Base-by-base conservation (phyloP, 2,329 filamentous ascomycete genomes). In the Chaetomiaceae sp. region DNA sequence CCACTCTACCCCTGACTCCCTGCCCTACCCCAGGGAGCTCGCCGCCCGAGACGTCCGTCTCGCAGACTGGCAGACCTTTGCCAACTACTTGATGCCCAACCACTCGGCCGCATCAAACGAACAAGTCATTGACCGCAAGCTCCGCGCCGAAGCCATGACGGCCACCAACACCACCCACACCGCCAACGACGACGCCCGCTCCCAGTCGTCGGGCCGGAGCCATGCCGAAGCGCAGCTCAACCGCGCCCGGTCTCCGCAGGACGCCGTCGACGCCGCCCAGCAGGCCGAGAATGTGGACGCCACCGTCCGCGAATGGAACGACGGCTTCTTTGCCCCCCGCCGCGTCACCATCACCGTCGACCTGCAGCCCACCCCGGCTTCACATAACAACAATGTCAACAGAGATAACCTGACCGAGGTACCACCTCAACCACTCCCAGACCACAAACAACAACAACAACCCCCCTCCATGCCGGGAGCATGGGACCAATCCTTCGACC, bases 21-120 rank as follows among this genome's bases (percentile, higher is more conserved):
- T 79, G 9, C 73, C 75, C 0, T 77, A 71, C 47, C 68, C 66
- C 1, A 45, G 57, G 9, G 65, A 65, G 27, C 70, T 70, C 60
- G 65, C 62, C 5, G 57, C 56, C 5, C 72, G 71, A 34, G 76
- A 79, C 46, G 68, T 81, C 12, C 71, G 66, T 1, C 57, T 65
- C 13, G 73, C 77, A 58, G 79, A 83, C 60, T 83, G 80, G 80
- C 70, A 72, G 31, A 81, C 79, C 0, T 83, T 83, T 62, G 57
- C 79, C 40, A 81, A 81, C 58, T 76, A 75, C 53, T 63, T 83
- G 14, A 62, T 82, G 19, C 78, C 80, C 0, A 66, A 75, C 47
- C 72, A 77, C 60, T 65, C 68, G 4, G 63, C 66, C 1, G 60
- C 63, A 14, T 63, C 65, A 16, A 81, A 79, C 57, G 71, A 73